Conservation (phyloP, 176 grass and related monocot species). For the Aegilops longissima region DNA sequence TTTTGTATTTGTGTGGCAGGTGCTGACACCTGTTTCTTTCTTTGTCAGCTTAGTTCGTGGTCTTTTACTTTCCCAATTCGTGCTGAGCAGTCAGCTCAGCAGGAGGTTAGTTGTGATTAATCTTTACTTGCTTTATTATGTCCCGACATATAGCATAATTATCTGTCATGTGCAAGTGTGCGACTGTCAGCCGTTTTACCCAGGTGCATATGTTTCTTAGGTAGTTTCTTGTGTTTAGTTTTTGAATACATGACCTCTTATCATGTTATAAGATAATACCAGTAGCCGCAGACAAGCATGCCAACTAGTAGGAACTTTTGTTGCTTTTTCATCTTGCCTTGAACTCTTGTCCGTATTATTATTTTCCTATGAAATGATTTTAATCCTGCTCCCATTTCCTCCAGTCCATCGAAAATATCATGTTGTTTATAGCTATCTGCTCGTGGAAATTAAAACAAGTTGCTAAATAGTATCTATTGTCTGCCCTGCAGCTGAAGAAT, state of each 20-base stretch:
- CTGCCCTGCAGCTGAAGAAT: constrained; percentile 65
- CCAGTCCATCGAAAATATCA: not conserved
- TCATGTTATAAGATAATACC: not conserved
- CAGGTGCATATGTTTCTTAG: not conserved
- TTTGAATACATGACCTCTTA: not conserved
- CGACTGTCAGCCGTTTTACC: too few species aligned
- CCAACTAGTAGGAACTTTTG: not conserved
- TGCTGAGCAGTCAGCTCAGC: constrained; percentile 51
- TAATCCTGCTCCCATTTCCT: not conserved
- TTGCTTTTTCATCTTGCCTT: not conserved
- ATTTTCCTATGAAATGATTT: not conserved
- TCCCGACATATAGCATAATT: not conserved
- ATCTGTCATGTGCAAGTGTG: not conserved
- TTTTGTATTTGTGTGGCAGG: not conserved
- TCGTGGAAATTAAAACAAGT: not conserved
- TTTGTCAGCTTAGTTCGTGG: constrained; percentile 70
- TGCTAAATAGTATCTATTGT: not conserved
- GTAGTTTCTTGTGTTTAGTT: not conserved
- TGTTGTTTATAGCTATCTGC: not conserved
- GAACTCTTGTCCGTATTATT: not conserved
- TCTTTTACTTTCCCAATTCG: constrained; percentile 73
- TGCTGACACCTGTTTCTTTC: constrained; percentile 26
- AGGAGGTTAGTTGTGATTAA: constrained; percentile 53
- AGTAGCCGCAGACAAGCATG: not conserved
- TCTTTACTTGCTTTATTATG: not conserved